phyloP scores from a whole-genome alignment of 495 filamentous ascomycete species.

The Hyaloscypha finlandica region DNA sequence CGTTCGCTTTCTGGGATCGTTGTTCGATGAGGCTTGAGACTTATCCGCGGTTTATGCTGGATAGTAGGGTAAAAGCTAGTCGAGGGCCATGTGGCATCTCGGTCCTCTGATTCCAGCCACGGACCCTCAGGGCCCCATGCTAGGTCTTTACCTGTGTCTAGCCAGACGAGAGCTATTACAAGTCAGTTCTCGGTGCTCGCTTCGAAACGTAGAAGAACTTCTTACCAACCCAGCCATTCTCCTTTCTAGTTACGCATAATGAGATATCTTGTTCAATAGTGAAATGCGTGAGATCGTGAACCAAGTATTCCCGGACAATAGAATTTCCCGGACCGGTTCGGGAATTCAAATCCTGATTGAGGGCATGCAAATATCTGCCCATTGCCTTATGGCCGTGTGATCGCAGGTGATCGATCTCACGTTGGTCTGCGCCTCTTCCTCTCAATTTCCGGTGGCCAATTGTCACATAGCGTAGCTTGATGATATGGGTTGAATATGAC shows the following conservation, averaged over 20 bases:
- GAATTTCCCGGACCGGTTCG: too few relatives aligned
- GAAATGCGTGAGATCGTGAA: constrained; percentile 27
- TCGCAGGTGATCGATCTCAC: constrained; percentile 6
- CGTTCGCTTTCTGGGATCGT: constrained; percentile 8
- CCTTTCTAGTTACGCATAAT: constrained; percentile 21
- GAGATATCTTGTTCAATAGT: constrained; percentile 36
- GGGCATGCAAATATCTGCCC: constrained; percentile 13
- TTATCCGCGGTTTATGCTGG: constrained; percentile 11
- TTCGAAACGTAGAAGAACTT: too few relatives aligned
- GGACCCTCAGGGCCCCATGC: constrained; percentile 23
- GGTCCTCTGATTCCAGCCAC: constrained; percentile 10
- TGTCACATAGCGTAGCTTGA: constrained; percentile 26
- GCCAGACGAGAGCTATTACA: constrained; percentile 19
- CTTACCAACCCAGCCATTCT: constrained; percentile 13
- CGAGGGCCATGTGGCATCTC: background rate
- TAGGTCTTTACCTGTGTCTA: constrained; percentile 29
- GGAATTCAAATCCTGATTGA: constrained; percentile 11
- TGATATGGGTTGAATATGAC: constrained; percentile 28
- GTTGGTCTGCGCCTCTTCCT: background rate
- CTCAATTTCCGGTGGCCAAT: constrained; percentile 20
- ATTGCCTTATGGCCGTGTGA: constrained; percentile 11
- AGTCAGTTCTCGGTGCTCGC: too few relatives aligned
- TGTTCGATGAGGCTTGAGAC: background rate
- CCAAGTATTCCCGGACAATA: constrained; percentile 29
- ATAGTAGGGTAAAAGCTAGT: constrained; percentile 5